Evolutionary conservation across 2,329 filamentous ascomycete species (phyloP).

Genomic region (Botrytis fabae): DNA sequence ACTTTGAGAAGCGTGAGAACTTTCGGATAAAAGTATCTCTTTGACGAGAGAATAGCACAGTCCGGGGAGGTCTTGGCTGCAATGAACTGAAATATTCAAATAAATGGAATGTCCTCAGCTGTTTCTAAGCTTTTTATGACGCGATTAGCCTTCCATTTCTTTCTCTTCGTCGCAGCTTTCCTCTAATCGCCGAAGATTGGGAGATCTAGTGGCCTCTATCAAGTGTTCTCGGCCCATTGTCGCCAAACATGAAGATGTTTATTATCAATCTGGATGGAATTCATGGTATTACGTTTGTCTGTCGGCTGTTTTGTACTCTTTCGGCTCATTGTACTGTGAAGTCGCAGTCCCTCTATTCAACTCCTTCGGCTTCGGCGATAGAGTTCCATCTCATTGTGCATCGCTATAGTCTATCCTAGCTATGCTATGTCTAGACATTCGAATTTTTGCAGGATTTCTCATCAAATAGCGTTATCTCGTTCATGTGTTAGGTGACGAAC

Average conservation of each 20-base stretch:
- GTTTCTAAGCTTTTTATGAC: constrained; percentile 3
- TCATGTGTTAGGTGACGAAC: constrained; percentile 54
- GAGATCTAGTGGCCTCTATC: constrained; percentile 25
- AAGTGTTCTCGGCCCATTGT: constrained; percentile 36
- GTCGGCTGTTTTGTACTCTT: constrained; percentile 45
- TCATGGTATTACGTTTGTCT: constrained; percentile 49
- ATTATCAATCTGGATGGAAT: constrained; percentile 52
- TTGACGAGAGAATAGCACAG: not conserved
- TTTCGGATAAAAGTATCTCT: not conserved
- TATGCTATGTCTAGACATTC: constrained; percentile 53
- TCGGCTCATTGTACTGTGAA: constrained; percentile 48
- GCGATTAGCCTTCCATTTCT: not conserved
- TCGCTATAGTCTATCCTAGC: constrained; percentile 49
- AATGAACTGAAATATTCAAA: constrained; percentile 1
- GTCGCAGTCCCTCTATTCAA: constrained; percentile 29
- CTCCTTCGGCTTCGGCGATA: constrained; percentile 51
- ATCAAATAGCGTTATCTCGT: constrained; percentile 83
- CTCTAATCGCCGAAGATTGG: not conserved
- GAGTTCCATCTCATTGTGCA: constrained; percentile 52
- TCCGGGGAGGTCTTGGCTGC: not conserved
- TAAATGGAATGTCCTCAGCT: not conserved
- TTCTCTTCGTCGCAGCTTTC: constrained; percentile 5
- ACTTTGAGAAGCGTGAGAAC: not conserved
- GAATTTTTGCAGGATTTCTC: constrained; percentile 77
- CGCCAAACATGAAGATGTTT: constrained; percentile 44